phyloP scores from a whole-genome alignment of 2,329 filamentous ascomycete species.

The Aspergillus ibericus region DNA sequence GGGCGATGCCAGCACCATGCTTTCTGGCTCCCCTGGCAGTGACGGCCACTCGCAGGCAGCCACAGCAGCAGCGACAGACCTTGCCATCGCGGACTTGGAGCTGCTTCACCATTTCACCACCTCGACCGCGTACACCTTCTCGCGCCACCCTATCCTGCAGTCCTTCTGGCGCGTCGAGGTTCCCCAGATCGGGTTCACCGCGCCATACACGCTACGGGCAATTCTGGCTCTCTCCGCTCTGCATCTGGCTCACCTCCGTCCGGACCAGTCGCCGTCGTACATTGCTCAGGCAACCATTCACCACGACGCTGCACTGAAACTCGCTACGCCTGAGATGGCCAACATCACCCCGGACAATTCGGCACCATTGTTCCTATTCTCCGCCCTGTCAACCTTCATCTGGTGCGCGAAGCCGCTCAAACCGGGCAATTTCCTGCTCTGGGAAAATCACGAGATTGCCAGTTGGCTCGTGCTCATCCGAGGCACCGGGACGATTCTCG shows the following conservation, averaged over 20 bases:
- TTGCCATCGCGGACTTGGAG: conserved; percentile 48
- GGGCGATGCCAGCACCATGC: not conserved
- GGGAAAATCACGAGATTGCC: conserved; percentile 34
- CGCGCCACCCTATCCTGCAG: conserved; percentile 42
- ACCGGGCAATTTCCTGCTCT: conserved; percentile 37
- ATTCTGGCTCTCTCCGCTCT: conserved; percentile 53
- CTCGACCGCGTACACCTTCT: conserved; percentile 51
- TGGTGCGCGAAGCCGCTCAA: conserved; percentile 38
- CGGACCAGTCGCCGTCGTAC: conserved; percentile 40
- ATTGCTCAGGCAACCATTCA: conserved; percentile 40
- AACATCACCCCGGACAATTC: conserved; percentile 35
- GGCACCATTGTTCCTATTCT: conserved; percentile 42
- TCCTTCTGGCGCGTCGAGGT: conserved; percentile 51
- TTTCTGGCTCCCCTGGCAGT: not conserved
- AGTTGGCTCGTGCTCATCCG: conserved; percentile 43
- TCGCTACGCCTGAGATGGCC: conserved; percentile 36
- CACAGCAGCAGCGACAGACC: conserved; percentile 1
- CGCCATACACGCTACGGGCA: conserved; percentile 51
- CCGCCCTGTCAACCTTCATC: conserved; percentile 40
- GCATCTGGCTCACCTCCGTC: conserved; percentile 47
- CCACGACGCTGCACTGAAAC: conserved; percentile 34
- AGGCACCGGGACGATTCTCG: conserved; percentile 36
- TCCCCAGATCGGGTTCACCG: conserved; percentile 49
- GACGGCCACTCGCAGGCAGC: not conserved
- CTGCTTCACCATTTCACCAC: conserved; percentile 56